Evolutionary conservation across 371 early-diverging fungal genomes (phyloP).

Genomic region (Phascolomyces articulosus): DNA sequence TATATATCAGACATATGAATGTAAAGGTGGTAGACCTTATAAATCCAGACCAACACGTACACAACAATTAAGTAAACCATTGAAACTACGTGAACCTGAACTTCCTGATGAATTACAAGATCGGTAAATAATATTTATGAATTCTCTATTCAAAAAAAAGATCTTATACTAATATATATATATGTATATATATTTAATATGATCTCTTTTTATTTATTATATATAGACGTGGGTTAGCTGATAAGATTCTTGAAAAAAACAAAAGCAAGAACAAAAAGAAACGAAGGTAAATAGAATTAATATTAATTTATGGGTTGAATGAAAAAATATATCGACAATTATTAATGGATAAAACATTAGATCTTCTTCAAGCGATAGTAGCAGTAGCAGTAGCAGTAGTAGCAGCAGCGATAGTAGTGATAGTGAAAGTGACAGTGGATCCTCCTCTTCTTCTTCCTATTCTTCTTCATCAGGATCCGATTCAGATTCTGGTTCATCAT

Average conservation of each 20-base stretch:
- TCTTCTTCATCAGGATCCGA: too few relatives aligned
- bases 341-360: too few relatives aligned
- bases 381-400: slow-evolving; percentile 11
- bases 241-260: slow-evolving; percentile 53
- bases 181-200: too few relatives aligned
- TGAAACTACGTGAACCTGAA: slow-evolving; percentile 54
- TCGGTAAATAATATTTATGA: slow-evolving; percentile 24
- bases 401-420: slow-evolving; percentile 15
- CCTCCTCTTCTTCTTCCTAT: too few relatives aligned
- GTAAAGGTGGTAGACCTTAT: slow-evolving; percentile 56
- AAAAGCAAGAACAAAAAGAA: slow-evolving; percentile 21
- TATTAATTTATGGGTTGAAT: background rate
- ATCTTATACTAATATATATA: too few relatives aligned
- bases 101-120: slow-evolving; percentile 57
- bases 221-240: slow-evolving; percentile 55
- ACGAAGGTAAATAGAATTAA: slow-evolving; percentile 3
- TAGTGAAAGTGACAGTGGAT: slow-evolving; percentile 24
- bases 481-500: background rate
- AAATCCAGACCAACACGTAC: slow-evolving; percentile 64
- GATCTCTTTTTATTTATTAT: background rate
- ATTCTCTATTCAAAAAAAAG: background rate
- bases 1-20: slow-evolving; percentile 53
- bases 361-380: slow-evolving; percentile 1
- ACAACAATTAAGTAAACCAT: slow-evolving; percentile 62
- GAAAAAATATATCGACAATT: too few relatives aligned